Evolutionary conservation across 2,329 filamentous ascomycete genomes (phyloP).

Genomic region (Ustulina deusta): DNA sequence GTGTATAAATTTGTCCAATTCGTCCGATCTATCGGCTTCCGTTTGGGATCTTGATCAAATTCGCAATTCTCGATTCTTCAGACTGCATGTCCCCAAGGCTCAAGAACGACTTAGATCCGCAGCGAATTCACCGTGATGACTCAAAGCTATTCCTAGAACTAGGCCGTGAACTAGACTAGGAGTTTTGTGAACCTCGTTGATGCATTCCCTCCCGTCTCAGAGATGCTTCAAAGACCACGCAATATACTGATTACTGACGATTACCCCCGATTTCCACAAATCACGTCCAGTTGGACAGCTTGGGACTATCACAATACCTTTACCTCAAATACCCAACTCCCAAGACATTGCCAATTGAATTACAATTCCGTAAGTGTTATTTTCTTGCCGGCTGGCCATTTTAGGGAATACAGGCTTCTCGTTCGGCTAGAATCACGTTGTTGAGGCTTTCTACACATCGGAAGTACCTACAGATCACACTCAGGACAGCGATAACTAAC

Average conservation of each 20-base stretch:
- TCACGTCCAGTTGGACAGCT: conserved; percentile 18
- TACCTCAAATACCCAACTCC: conserved; percentile 32
- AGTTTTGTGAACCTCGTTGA: conserved; percentile 32
- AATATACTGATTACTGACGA: conserved; percentile 40
- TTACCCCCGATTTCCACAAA: conserved; percentile 22
- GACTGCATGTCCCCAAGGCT: conserved; percentile 16
- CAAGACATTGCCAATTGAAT: conserved; percentile 34
- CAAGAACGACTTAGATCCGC: conserved; percentile 32
- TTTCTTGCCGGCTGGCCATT: background rate
- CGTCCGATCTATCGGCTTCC: conserved; percentile 22
- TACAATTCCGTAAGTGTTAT: conserved; percentile 21
- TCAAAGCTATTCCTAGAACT: conserved; percentile 42
- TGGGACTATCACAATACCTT: conserved; percentile 21
- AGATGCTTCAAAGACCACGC: conserved; percentile 48
- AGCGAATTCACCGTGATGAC: conserved; percentile 45
- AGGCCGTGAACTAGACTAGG: conserved; percentile 39
- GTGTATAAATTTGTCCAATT: conserved; percentile 21
- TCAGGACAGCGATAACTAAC: conserved; percentile 11
- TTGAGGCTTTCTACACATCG: background rate
- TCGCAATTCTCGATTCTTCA: background rate
- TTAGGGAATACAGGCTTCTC: background rate
- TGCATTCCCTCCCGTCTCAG: conserved; percentile 39
- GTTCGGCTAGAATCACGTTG: background rate
- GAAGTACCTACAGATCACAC: background rate
- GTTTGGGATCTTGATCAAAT: background rate